phyloP scores from a whole-genome alignment of 2,329 filamentous ascomycete species.

The Diaporthe sp. region DNA sequence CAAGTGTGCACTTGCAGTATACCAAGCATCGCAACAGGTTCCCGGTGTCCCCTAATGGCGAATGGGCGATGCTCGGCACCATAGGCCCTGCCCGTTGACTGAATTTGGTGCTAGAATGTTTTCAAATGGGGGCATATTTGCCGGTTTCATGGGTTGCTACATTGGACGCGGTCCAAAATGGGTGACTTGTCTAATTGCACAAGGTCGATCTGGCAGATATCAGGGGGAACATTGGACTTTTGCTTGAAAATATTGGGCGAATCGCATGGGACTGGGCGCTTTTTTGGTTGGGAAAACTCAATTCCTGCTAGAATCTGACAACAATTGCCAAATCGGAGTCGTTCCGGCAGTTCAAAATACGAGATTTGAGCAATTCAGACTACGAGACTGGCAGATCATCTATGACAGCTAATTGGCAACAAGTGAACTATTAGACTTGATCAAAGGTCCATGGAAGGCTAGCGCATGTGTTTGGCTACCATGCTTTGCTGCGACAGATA shows the following conservation, averaged over 20 bases:
- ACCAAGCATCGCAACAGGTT: not conserved
- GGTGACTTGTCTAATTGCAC: not conserved
- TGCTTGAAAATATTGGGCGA: not conserved
- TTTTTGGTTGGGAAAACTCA: not conserved
- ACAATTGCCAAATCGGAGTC: not conserved
- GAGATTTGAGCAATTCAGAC: not conserved
- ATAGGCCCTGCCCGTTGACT: not conserved
- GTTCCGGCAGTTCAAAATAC: not conserved
- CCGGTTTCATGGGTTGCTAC: not conserved
- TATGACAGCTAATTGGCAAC: not conserved
- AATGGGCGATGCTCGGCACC: not conserved
- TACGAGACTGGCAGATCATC: not conserved
- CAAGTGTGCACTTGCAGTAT: not conserved
- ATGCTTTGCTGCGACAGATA: not conserved
- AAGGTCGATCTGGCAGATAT: not conserved
- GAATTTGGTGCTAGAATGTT: not conserved
- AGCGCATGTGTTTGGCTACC: not conserved
- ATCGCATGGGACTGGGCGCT: not conserved
- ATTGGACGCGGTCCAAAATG: not conserved
- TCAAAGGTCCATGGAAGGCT: not conserved
- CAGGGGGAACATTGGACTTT: not conserved
- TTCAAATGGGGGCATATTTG: not conserved
- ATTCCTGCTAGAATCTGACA: not conserved
- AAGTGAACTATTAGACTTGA: too few relatives aligned
- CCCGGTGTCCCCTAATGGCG: not conserved